These are phyloP conservation scores for Cryptococcus sp. DNA, from an alignment of 1,284 basidiomycete genomes.

Conservation along the genomic window DNA sequence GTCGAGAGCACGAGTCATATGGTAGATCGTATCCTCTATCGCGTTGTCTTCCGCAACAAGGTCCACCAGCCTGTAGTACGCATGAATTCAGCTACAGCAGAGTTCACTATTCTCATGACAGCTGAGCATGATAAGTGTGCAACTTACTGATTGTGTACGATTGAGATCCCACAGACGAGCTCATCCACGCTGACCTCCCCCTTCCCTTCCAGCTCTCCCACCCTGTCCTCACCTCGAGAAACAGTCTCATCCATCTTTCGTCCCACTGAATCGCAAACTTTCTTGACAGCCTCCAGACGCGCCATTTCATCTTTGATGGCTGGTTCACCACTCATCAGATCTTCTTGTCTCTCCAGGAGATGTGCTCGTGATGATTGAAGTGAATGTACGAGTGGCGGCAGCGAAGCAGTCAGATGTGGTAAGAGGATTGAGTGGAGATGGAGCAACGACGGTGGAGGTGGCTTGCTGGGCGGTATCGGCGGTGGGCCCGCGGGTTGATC, in stretches of 20 bases:
- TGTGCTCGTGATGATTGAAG: conserved; percentile 71
- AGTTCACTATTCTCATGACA: background rate
- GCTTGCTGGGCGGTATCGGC: conserved; percentile 79
- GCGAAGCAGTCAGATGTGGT: conserved; percentile 69
- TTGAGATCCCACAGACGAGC: conserved; percentile 88
- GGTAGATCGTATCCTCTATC: conserved; percentile 97
- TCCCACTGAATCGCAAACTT: conserved; percentile 80
- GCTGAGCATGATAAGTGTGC: background rate
- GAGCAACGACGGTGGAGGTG: conserved; percentile 68
- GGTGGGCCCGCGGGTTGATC: conserved; percentile 55
- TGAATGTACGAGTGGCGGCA: conserved; percentile 66
- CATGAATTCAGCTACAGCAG: conserved; percentile 5
- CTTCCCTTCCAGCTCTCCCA: conserved; percentile 35
- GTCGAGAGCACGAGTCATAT: conserved; percentile 90
- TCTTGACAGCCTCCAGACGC: conserved; percentile 89
- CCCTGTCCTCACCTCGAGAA: conserved; percentile 70
- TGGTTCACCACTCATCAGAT: conserved; percentile 84
- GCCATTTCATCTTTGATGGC: conserved; percentile 95
- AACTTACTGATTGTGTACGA: conserved; percentile 91
- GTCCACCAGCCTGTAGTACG: conserved; percentile 72
- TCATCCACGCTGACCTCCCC: conserved; percentile 71
- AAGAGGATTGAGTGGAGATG: conserved; percentile 80
- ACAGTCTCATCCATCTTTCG: conserved; percentile 67
- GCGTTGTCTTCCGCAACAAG: conserved; percentile 98
- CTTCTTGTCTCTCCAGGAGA: conserved; percentile 73